These are phyloP conservation scores for Fusarium buxicola DNA, from an alignment of 2,329 filamentous ascomycete genomes.

Conservation along the genomic window DNA sequence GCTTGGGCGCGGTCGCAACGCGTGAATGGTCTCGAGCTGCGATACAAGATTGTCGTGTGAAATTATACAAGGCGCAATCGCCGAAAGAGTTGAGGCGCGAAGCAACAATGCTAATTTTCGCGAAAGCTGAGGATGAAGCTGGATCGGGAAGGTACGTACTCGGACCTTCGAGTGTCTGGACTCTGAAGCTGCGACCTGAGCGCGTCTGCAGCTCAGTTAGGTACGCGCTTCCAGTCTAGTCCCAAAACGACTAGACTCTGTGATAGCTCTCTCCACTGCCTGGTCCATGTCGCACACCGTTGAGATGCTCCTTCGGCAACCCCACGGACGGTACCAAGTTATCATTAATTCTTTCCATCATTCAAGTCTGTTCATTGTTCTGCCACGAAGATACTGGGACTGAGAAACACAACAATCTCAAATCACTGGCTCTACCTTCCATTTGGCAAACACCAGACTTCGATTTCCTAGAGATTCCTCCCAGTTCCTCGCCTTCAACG, in stretches of 20 bases:
- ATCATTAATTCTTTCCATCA: slow-evolving; percentile 1
- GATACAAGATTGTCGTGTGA: background rate
- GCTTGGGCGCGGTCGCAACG: slow-evolving; percentile 25
- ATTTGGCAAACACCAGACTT: background rate
- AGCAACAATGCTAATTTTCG: slow-evolving; percentile 35
- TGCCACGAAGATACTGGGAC: background rate
- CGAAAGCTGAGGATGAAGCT: slow-evolving; percentile 32
- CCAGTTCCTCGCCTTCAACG: slow-evolving; percentile 20
- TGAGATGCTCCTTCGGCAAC: slow-evolving; percentile 1
- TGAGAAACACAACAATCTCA: background rate
- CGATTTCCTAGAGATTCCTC: slow-evolving; percentile 12
- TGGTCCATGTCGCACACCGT: slow-evolving; percentile 11
- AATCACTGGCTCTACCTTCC: background rate
- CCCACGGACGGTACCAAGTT: background rate
- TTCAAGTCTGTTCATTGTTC: background rate
- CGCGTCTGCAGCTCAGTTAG: slow-evolving; percentile 21
- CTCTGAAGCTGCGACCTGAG: slow-evolving; percentile 2
- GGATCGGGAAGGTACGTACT: slow-evolving; percentile 29
- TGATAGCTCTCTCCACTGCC: background rate
- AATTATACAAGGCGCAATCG: slow-evolving; percentile 30
- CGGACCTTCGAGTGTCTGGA: background rate
- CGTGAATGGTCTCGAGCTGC: background rate
- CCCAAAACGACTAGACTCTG: slow-evolving; percentile 1
- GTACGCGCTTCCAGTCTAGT: slow-evolving; percentile 10
- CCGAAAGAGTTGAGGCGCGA: slow-evolving; percentile 21